Conservation (phyloP, 148 eudicot genomes). For the Rhododendron griersonianum region DNA sequence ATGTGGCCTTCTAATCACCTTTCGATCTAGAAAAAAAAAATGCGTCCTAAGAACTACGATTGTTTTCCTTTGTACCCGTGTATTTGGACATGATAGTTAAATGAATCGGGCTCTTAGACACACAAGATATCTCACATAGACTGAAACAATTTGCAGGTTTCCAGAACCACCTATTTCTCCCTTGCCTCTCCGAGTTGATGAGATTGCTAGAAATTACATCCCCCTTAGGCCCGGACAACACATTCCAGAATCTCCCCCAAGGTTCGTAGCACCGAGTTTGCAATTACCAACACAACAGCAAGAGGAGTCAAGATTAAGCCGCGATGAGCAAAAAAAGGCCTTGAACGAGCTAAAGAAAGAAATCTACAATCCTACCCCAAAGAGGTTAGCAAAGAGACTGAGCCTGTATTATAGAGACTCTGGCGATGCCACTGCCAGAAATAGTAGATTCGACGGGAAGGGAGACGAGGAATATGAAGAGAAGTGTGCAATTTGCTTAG, state of each 20-base stretch:
- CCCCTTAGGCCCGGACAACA: background rate
- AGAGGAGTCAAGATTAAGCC: conserved; percentile 36
- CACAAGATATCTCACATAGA: background rate
- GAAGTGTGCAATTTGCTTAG: conserved; percentile 77
- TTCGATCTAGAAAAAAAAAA: background rate
- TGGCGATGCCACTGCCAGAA: background rate
- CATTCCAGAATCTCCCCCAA: conserved; percentile 10
- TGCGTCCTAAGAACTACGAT: background rate
- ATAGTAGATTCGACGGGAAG: background rate
- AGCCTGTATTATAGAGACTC: conserved; percentile 36
- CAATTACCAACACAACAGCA: background rate
- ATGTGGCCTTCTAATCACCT: background rate
- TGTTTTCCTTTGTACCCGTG: background rate
- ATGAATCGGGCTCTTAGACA: no score
- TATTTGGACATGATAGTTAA: background rate
- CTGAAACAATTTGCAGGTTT: background rate
- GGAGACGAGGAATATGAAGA: conserved; percentile 35
- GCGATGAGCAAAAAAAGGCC: conserved; percentile 42
- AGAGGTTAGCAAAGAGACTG: conserved; percentile 38
- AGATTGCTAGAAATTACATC: conserved; percentile 7
- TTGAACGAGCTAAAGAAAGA: conserved; percentile 52
- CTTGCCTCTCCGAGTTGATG: conserved; percentile 10
- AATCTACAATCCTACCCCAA: conserved; percentile 46
- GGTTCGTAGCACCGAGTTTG: background rate
- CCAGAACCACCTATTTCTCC: conserved; percentile 5